These are phyloP conservation scores for Septoria petroselini DNA, from an alignment of 2,329 filamentous ascomycete genomes.

Conservation along the genomic window DNA sequence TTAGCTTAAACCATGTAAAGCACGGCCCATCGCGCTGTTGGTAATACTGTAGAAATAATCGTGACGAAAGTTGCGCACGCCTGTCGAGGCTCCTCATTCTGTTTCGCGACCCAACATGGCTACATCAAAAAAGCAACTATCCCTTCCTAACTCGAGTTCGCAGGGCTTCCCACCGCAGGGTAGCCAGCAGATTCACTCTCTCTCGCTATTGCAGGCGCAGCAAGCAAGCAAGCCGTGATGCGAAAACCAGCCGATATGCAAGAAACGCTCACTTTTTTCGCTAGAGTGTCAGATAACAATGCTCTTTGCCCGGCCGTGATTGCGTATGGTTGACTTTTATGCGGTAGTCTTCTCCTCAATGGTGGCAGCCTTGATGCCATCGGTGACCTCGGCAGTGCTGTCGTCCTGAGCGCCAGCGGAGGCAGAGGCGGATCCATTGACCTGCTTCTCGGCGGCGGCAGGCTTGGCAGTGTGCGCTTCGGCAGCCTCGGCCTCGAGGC, in stretches of 20 bases:
- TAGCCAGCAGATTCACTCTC: not conserved
- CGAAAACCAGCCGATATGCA: not conserved
- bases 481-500: slow-evolving; percentile 67
- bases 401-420: slow-evolving; percentile 57
- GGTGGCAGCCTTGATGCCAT: slow-evolving; percentile 59
- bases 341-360: slow-evolving; percentile 51
- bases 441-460: slow-evolving; percentile 53
- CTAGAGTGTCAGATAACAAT: not conserved
- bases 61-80: not conserved
- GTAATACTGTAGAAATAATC: not conserved
- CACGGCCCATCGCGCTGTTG: not conserved
- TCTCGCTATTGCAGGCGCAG: slow-evolving; percentile 1
- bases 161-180: not conserved
- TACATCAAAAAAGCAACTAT: slow-evolving; percentile 4
- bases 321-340: not conserved
- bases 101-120: slow-evolving; percentile 5
- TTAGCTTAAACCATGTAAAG: slow-evolving; percentile 11
- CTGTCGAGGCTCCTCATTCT: slow-evolving; percentile 11
- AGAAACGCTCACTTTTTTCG: slow-evolving; percentile 14
- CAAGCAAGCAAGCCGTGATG: not conserved
- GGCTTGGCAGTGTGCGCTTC: slow-evolving; percentile 39
- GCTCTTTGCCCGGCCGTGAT: not conserved
- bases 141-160: not conserved
- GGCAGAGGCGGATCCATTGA: slow-evolving; percentile 51
- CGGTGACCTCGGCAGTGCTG: slow-evolving; percentile 56